Percentiles rank a stretch among this genome's conserved stretches.
Conservation (phyloP, 2,329 filamentous ascomycete species). For the Sarocladiaceae sp. region DNA sequence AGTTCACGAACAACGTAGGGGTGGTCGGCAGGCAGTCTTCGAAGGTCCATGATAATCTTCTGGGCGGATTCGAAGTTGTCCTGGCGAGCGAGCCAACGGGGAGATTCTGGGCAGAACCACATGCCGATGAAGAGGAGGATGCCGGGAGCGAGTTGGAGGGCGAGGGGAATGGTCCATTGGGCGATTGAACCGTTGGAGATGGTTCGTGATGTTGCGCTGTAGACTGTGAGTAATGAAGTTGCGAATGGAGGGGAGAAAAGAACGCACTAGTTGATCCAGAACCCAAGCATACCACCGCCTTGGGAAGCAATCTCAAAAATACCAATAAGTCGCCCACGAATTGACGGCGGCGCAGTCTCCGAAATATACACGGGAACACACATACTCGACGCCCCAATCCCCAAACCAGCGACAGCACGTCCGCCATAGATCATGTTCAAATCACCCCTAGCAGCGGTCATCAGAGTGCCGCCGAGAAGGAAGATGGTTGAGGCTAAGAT, state of each 20-base stretch:
- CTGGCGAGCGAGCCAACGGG: constrained; percentile 51
- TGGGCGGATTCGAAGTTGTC: constrained; percentile 47
- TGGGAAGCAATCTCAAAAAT: constrained; percentile 41
- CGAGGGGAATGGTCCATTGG: constrained; percentile 48
- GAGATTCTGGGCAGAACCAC: constrained; percentile 52
- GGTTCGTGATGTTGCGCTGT: constrained; percentile 11
- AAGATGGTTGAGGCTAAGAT: constrained; percentile 40
- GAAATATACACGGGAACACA: constrained; percentile 41
- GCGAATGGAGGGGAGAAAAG: background rate
- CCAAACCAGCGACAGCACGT: constrained; percentile 47
- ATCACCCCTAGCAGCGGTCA: constrained; percentile 28
- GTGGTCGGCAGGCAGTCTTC: constrained; percentile 24
- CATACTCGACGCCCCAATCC: constrained; percentile 45
- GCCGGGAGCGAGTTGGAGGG: constrained; percentile 50
- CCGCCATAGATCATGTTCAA: constrained; percentile 39
- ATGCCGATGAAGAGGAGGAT: constrained; percentile 47
- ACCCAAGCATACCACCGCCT: constrained; percentile 32
- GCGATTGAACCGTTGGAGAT: constrained; percentile 23
- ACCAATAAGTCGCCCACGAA: constrained; percentile 46
- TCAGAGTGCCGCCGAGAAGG: constrained; percentile 28
- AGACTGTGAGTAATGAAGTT: background rate
- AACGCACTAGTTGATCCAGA: constrained; percentile 29
- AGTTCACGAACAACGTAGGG: constrained; percentile 21
- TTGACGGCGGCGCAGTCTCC: constrained; percentile 41
- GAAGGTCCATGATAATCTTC: constrained; percentile 23